Percentiles rank a stretch among this genome's conserved stretches.
Conservation (phyloP, 306 rosid genomes). For the Cucumis melo region DNA sequence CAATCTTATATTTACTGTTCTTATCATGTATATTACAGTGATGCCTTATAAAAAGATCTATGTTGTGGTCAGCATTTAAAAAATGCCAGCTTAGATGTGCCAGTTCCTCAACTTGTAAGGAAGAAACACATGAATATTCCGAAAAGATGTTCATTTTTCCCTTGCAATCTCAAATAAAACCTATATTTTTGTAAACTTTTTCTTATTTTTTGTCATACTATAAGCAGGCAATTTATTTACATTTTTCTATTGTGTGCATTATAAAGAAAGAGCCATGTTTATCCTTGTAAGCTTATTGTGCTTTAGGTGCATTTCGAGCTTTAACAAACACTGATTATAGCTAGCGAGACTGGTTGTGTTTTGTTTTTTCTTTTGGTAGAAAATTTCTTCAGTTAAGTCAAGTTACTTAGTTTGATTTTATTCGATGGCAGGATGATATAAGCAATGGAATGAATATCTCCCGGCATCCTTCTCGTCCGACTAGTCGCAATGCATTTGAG, state of each 20-base stretch:
- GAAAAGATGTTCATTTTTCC: no score
- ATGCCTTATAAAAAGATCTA: not conserved
- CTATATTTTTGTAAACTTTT: no score
- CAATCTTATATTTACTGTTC: not conserved
- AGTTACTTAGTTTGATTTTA: not conserved
- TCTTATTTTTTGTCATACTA: no score
- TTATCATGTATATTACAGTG: not conserved
- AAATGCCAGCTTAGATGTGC: no score
- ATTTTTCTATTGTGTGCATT: no score
- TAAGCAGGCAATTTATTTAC: no score
- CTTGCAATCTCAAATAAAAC: no score
- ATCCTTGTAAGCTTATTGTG: no score
- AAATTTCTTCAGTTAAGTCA: not conserved
- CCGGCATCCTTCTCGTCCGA: conserved; percentile 72
- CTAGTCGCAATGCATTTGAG: conserved; percentile 76
- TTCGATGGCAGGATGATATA: conserved; percentile 25
- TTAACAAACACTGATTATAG: no score
- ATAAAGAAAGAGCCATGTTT: no score
- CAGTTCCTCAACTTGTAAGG: not conserved
- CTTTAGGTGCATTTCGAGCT: no score
- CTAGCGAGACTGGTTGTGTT: not conserved
- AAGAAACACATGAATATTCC: not conserved
- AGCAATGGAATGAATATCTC: conserved; percentile 17
- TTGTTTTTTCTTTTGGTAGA: not conserved
- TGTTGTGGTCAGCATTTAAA: not conserved